Base-by-base conservation (phyloP, 768 basidiomycete genomes). In the Lanmaoa pseudosensibilis region DNA sequence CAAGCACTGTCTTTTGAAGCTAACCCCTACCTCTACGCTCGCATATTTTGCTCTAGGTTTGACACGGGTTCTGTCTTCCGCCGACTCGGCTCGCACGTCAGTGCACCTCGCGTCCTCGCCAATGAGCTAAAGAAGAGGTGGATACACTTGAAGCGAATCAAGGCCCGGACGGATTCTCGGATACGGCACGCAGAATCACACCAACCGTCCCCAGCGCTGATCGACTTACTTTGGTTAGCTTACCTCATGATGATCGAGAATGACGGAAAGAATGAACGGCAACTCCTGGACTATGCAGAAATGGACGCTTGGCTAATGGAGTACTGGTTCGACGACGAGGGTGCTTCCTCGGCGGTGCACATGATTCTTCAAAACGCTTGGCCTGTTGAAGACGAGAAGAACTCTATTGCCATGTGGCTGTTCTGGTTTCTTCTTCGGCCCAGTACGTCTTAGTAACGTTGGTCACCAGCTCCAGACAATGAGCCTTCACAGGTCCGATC, bases 241-340 rank as follows among this genome's bases (percentile, higher is more conserved):
- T 92, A 88, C 65, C 72, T 90, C 37, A 84, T 93, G 84, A 80
- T 92, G 78, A 74, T 93, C 46, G 92, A 94, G 74, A 87, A 90
- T 61, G 87, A 87, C 30, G 87, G 83, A 41, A 85, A 81, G 66
- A 92, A 92, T 61, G 81, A 81, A 61, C 68, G 47, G 44, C 90
- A 91, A 66, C 78, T 92, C n/a, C 68, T 83, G n/a, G 82, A 83
- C 23, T 90, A 86, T 63, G 89, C 83, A 6, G 64, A 67, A 39
- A 79, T 90, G 54, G 81, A 84, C 52, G 61, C 62, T 0, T 92
- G 90, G 89, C 67, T 92, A 40, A 75, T 74, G 61, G 78, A 79
- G 53, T 92, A 82, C 65, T 86, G 86, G 84, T 85, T 90, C 58
- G 78, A 83, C 55, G 73, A 77, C 11, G 58, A 72, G 16, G 87